Percentiles rank a stretch among this genome's conserved stretches.
Conservation (phyloP, 2,329 filamentous ascomycete species). For the Blastomyces parvus region DNA sequence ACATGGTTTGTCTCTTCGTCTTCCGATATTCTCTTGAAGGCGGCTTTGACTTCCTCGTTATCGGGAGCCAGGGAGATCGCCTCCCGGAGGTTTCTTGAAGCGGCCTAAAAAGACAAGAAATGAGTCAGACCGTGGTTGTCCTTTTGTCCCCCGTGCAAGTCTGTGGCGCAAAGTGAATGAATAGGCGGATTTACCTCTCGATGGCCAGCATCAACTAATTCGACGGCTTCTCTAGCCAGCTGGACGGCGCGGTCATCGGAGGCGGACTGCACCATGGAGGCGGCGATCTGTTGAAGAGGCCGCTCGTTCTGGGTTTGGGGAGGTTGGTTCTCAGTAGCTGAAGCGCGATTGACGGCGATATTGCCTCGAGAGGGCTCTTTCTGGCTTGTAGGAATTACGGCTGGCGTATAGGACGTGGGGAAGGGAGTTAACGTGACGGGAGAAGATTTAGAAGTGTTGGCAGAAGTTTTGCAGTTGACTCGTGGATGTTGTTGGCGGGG, state of each 20-base stretch:
- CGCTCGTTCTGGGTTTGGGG: neutral
- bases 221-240: constrained; percentile 40
- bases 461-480: neutral
- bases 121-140: constrained; percentile 13
- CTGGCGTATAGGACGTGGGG: neutral
- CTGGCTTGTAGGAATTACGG: neutral
- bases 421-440: neutral
- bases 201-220: constrained; percentile 38
- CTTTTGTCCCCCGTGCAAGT: neutral
- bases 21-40: constrained; percentile 37
- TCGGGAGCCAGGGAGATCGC: constrained; percentile 40
- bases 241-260: constrained; percentile 39
- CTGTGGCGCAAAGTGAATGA: constrained; percentile 1
- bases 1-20: constrained; percentile 36
- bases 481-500: neutral
- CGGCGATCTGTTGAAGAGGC: constrained; percentile 9
- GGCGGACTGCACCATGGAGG: constrained; percentile 36
- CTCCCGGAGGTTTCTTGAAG: constrained; percentile 40
- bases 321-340: neutral
- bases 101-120: constrained; percentile 28
- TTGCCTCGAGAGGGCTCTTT: neutral
- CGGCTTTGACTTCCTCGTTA: constrained; percentile 36
- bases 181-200: constrained; percentile 31
- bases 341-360: neutral
- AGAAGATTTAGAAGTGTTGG: neutral